Evolutionary conservation across 768 basidiomycete genomes (phyloP).

Genomic region (Hygrocybe punicea): DNA sequence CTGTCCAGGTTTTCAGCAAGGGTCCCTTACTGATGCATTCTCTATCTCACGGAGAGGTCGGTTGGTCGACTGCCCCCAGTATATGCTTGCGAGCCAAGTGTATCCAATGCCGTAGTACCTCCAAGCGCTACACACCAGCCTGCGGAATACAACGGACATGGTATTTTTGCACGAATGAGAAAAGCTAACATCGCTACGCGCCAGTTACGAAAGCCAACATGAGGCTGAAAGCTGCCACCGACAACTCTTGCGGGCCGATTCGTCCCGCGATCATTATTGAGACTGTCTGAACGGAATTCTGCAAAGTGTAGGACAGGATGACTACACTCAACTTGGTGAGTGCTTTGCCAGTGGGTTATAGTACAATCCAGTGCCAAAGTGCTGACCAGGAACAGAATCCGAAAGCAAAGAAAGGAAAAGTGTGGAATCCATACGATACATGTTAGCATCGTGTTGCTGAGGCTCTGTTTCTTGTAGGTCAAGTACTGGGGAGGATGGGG

Average conservation of each 20-base stretch:
- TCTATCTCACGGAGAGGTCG: slow-evolving; percentile 47
- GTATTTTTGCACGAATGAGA: slow-evolving; percentile 35
- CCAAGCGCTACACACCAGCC: slow-evolving; percentile 77
- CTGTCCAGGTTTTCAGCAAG: neutral
- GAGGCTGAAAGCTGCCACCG: slow-evolving; percentile 66
- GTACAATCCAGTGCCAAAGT: neutral
- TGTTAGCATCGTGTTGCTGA: slow-evolving; percentile 19
- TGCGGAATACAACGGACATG: slow-evolving; percentile 40
- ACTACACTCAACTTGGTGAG: slow-evolving; percentile 37
- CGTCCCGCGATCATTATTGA: slow-evolving; percentile 63
- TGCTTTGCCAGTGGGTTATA: slow-evolving; percentile 3
- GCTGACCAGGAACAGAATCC: slow-evolving; percentile 58
- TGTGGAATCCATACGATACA: slow-evolving; percentile 23
- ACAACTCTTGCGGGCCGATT: slow-evolving; percentile 66
- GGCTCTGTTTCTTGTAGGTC: slow-evolving; percentile 31
- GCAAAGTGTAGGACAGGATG: slow-evolving; percentile 65
- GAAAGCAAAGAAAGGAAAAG: slow-evolving; percentile 49
- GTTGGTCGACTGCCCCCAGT: slow-evolving; percentile 58
- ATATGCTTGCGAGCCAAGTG: slow-evolving; percentile 73
- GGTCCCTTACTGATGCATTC: neutral
- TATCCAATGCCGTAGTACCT: slow-evolving; percentile 76
- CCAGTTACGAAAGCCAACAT: slow-evolving; percentile 81
- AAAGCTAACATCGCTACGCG: slow-evolving; percentile 41
- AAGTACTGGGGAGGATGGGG: slow-evolving; percentile 15
- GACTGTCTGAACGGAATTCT: slow-evolving; percentile 69